These are phyloP conservation scores for Teunomyces barrocoloradensis DNA, from an alignment of 805 yeast species.

Conservation along the genomic window DNA sequence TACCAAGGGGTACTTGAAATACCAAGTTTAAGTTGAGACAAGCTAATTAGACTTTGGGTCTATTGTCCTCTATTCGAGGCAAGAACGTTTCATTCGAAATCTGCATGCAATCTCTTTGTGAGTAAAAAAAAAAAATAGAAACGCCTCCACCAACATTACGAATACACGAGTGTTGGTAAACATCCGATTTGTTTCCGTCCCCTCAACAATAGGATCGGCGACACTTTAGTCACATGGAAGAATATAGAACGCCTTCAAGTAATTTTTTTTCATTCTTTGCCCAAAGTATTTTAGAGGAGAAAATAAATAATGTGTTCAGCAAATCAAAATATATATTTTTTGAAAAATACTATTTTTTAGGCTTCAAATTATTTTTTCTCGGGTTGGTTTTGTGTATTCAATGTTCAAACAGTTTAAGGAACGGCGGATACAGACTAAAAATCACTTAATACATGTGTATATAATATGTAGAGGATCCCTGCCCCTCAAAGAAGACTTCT, in stretches of 20 bases:
- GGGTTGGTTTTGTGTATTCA: not conserved
- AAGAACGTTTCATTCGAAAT: conserved; percentile 1
- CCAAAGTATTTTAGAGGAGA: conserved; percentile 1
- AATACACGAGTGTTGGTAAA: not conserved
- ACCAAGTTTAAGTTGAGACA: not conserved
- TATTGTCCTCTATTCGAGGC: conserved; percentile 1
- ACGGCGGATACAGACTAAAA: conserved; percentile 3
- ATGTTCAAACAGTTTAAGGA: conserved; percentile 1
- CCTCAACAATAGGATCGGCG: not conserved
- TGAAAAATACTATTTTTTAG: not conserved
- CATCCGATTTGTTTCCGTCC: not conserved
- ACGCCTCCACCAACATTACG: not conserved
- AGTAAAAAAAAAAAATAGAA: not conserved
- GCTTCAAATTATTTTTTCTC: conserved; percentile 1
- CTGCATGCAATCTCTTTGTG: not conserved
- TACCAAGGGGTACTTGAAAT: not conserved
- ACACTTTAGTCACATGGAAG: conserved; percentile 1
- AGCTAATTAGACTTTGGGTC: not conserved
- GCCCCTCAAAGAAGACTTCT: not conserved
- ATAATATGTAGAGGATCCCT: conserved; percentile 2
- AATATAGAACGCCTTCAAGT: not conserved
- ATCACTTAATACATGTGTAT: conserved; percentile 1
- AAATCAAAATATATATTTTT: not conserved
- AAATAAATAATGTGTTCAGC: not conserved
- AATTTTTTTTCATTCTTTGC: not conserved